phyloP scores from a whole-genome alignment of 2,329 filamentous ascomycete species.

The Ophiocordyceps polyrhachis-furcata region DNA sequence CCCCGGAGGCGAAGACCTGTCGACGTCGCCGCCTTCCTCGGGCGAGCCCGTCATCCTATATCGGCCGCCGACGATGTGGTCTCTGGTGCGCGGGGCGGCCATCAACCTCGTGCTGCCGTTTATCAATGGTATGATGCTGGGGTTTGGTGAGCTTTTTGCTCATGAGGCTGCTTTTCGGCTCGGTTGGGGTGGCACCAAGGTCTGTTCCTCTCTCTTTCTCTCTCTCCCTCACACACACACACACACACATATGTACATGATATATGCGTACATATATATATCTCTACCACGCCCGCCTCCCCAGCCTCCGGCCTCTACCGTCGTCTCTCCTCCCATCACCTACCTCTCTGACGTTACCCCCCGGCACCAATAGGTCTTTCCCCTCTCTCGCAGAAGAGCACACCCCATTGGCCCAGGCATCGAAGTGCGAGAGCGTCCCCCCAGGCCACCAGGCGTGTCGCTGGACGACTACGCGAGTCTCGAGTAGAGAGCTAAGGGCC shows the following conservation, averaged over 20 bases:
- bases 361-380: slow-evolving; percentile 29
- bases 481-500: slow-evolving; percentile 29
- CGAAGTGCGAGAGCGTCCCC: slow-evolving; percentile 49
- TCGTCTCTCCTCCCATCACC: background rate
- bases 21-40: slow-evolving; percentile 41
- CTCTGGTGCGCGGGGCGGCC: slow-evolving; percentile 66
- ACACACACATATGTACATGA: too few species aligned
- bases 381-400: slow-evolving; percentile 37
- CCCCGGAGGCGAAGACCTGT: slow-evolving; percentile 37
- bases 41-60: slow-evolving; percentile 65
- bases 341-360: background rate
- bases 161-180: slow-evolving; percentile 87
- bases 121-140: slow-evolving; percentile 94
- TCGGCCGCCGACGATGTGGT: slow-evolving; percentile 73
- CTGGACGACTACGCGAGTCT: slow-evolving; percentile 49
- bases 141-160: slow-evolving; percentile 90
- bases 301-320: background rate
- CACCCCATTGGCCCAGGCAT: slow-evolving; percentile 65
- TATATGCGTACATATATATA: background rate
- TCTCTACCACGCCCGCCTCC: background rate
- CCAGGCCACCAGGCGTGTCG: slow-evolving; percentile 34
- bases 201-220: slow-evolving; percentile 18
- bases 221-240: background rate
- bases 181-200: slow-evolving; percentile 89
- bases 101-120: slow-evolving; percentile 95